Conservation (phyloP, 148 eudicot genomes). For the Chenopodium formosanum region DNA sequence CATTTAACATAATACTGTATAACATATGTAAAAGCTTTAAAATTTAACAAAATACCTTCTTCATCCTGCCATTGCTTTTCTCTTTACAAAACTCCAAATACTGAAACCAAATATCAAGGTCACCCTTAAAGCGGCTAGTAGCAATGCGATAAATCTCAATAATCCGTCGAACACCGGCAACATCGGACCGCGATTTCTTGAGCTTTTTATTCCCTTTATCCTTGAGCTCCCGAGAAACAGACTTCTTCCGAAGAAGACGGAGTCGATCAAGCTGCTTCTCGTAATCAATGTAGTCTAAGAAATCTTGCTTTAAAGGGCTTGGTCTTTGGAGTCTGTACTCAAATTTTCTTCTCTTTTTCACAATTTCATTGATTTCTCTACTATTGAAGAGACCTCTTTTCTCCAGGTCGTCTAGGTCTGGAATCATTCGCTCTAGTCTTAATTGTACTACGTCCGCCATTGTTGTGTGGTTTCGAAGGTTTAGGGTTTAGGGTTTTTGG, state of each 20-base stretch:
- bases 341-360: slow-evolving; percentile 62
- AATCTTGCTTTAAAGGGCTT: slow-evolving; percentile 68
- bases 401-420: slow-evolving; percentile 79
- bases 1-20: no score
- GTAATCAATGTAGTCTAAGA: slow-evolving; percentile 60
- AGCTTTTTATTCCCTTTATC: slow-evolving; percentile 34
- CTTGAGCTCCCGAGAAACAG: slow-evolving; percentile 26
- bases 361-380: slow-evolving; percentile 59
- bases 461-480: background rate
- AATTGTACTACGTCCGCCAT: slow-evolving; percentile 92
- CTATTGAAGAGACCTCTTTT: slow-evolving; percentile 61
- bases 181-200: slow-evolving; percentile 58
- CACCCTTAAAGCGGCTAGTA: slow-evolving; percentile 80
- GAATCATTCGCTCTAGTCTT: slow-evolving; percentile 75
- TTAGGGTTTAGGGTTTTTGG: slow-evolving; percentile 17
- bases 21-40: no score
- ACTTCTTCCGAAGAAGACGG: slow-evolving; percentile 50
- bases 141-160: slow-evolving; percentile 63
- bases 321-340: slow-evolving; percentile 78
- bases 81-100: slow-evolving; percentile 74
- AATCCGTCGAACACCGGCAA: slow-evolving; percentile 55
- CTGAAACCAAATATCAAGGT: slow-evolving; percentile 77
- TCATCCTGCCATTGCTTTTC: slow-evolving; percentile 65
- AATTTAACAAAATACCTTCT: slow-evolving; percentile 48
- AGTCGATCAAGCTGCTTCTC: slow-evolving; percentile 65